Base-by-base conservation (phyloP, 306 rosid genomes). In the Rubus parviflorus region DNA sequence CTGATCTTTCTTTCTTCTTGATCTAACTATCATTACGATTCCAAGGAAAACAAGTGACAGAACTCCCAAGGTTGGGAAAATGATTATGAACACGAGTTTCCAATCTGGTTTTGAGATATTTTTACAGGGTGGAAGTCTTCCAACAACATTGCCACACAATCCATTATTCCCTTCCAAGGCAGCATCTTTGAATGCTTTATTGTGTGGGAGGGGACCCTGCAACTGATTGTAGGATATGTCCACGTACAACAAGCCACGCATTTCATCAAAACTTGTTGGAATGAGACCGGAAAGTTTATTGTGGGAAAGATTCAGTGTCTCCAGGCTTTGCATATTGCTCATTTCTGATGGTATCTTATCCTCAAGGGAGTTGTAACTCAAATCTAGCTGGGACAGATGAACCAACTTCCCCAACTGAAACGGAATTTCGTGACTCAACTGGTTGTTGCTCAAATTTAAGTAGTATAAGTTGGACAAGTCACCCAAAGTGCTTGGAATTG, bases 341-440 rank as follows among this genome's bases (percentile, higher is more conserved):
- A 52, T 17, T 19, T 6, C 22, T 52, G 22, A 52, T 6, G 57
- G 57, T 17, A 52, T 17, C 3, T 5, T 52, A 17, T 63, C 70
- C 3, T 41, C 3, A 46, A 81, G 85, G 1, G 35, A 72, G 37
- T 81, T 81, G 15, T 48, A 4, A 47, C 81, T 71, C 1, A 76
- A n/a, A 56, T 81, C 76, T 45, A 81, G 81, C 58, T 60, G 25
- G 8, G 77, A 64, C 1, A 76, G 49, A 22, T 22, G 49, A 14
- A 20, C 14, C 43, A 77, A 53, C 0, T 52, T 52, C 57, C 57
- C 22, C 20, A 52, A 52, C 8, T 17, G 22, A 52, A 52, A 52
- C 2, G 57, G 57, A 17, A 52, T 52, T 4, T 17, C 22, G 0
- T 19, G 22, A 17, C 57, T 17, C 22, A 52, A 52, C 3, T 52